Conservation (phyloP, 345 rosid species). For the Salix exigua region DNA sequence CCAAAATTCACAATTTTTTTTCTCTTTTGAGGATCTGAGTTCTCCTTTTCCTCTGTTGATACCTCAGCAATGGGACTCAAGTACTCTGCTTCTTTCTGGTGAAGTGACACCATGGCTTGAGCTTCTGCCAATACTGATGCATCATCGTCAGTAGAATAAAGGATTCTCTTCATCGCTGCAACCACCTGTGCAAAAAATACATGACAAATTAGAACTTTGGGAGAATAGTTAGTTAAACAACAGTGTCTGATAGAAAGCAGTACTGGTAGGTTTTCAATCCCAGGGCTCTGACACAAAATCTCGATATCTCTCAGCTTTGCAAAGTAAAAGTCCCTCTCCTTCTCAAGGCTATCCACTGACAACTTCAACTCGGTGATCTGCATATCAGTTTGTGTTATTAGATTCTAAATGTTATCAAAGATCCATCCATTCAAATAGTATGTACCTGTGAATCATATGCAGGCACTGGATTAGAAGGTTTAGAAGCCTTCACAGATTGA, state of each 20-base stretch:
- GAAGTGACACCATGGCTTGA: conserved; percentile 54
- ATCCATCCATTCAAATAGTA: neutral
- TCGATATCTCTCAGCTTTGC: conserved; percentile 85
- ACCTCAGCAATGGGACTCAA: conserved; percentile 75
- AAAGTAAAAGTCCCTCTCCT: conserved; percentile 95
- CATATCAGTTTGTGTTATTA: neutral
- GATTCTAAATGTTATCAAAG: neutral
- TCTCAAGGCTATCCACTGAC: conserved; percentile 88
- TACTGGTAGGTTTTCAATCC: conserved; percentile 65
- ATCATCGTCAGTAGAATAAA: conserved; percentile 75
- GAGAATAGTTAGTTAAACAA: neutral
- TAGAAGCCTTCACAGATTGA: conserved; percentile 51
- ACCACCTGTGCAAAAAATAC: conserved; percentile 50
- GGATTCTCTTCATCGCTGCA: conserved; percentile 66
- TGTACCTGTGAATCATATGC: conserved; percentile 82
- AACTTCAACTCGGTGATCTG: conserved; percentile 96
- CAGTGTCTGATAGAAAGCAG: neutral
- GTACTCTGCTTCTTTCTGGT: conserved; percentile 34
- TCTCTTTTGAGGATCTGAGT: conserved; percentile 65
- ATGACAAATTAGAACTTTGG: neutral
- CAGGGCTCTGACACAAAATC: conserved; percentile 74
- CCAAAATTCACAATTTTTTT: conserved; percentile 69
- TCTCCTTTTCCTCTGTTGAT: conserved; percentile 57
- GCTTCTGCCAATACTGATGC: conserved; percentile 63
- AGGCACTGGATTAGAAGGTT: conserved; percentile 44